These are phyloP conservation scores for Pulveroboletus sp. DNA, from an alignment of 768 basidiomycete genomes.

Conservation along the genomic window DNA sequence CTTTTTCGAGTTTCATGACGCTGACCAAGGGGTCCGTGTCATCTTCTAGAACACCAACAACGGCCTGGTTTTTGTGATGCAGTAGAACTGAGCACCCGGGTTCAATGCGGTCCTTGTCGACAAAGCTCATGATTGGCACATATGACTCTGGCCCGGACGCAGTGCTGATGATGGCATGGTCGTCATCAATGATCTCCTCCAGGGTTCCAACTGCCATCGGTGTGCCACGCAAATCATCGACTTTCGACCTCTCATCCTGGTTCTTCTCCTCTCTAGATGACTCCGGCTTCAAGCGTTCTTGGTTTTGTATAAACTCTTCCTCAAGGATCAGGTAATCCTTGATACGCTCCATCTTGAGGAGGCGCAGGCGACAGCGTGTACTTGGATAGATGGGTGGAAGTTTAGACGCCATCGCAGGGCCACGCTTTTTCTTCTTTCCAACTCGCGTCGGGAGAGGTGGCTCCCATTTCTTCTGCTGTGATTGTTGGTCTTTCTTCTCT, in stretches of 20 bases:
- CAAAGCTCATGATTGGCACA: conserved; percentile 95
- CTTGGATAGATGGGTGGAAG: conserved; percentile 92
- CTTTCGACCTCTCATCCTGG: conserved; percentile 88
- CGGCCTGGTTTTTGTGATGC: conserved; percentile 92
- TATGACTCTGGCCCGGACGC: conserved; percentile 95
- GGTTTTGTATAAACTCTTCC: conserved; percentile 91
- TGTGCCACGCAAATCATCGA: conserved; percentile 90
- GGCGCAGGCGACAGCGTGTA: conserved; percentile 89
- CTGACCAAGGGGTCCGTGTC: conserved; percentile 94
- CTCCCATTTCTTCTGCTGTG: conserved; percentile 93
- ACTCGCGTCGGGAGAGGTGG: conserved; percentile 95
- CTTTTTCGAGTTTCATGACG: conserved; percentile 99
- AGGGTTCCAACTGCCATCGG: conserved; percentile 98
- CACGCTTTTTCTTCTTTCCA: conserved; percentile 91
- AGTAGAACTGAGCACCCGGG: conserved; percentile 92
- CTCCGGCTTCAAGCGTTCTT: conserved; percentile 86
- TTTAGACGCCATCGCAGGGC: conserved; percentile 87
- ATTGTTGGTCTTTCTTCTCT: conserved; percentile 41
- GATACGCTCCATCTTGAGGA: conserved; percentile 96
- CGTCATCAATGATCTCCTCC: conserved; percentile 97
- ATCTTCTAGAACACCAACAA: conserved; percentile 94
- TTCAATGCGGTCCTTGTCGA: conserved; percentile 96
- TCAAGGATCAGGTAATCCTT: conserved; percentile 96
- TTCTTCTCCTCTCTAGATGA: conserved; percentile 89
- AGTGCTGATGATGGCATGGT: conserved; percentile 97